Base-by-base conservation (phyloP, 2,329 filamentous ascomycete species). In the Verticillium alfalfae region DNA sequence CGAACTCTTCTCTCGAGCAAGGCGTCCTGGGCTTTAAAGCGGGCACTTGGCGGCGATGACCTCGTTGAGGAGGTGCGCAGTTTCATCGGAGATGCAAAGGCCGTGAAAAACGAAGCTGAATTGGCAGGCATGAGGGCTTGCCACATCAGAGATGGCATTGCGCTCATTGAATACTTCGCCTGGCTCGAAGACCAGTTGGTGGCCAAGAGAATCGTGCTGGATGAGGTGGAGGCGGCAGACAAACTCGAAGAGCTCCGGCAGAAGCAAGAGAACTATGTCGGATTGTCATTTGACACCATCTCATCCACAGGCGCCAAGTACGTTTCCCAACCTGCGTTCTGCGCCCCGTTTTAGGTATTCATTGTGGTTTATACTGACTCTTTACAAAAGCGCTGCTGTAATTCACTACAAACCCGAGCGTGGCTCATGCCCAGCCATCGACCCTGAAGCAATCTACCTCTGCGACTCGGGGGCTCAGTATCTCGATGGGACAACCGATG, bases 381-480 rank as follows among this genome's bases (percentile, higher is more conserved):
- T 16, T 3, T 9, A 13, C 5, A 10, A 13, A 41, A 97, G 95
- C 73, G 95, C 93, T 62, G 95, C 95, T 5, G 85, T 99, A 13
- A 99, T 99, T 62, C 95, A 99, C 73, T 99, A 99, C 80, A 91
- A 90, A 67, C 93, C 95, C 0, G 91, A 97, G 71, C 87, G 84
- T 61, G 92, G 90, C 22, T 89, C 83, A 65, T 98, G 94, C 76
- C 85, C 93, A 9, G 79, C 85, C 34, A 92, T 99, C 68, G 92
- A 99, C 67, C 92, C 92, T 0, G 86, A 87, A 7, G 88, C 88
- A 15, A 87, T 99, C 62, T 99, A 99, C 70, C 86, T 99, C 2
- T 99, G 95, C 73, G 95, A 99, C 75, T 98, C 95, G 26, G 95
- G 95, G 26, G 95, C 91, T n/a, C 95, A 99, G 74, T 99, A 94